These are phyloP conservation scores for Agaricus sinodeliciosus DNA, from an alignment of 768 basidiomycete genomes.

Conservation along the genomic window DNA sequence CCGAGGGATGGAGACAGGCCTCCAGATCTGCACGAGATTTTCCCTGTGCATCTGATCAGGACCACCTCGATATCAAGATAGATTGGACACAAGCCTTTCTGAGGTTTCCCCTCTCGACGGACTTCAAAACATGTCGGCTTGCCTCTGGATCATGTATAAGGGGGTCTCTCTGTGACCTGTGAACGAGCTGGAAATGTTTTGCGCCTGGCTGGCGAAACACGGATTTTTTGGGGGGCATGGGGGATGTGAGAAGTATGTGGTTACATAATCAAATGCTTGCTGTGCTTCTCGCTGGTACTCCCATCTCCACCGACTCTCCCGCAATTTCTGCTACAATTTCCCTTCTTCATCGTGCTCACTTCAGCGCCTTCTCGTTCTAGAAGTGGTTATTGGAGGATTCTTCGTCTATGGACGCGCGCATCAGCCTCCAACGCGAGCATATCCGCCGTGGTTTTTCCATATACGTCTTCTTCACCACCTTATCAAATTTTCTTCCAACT, in stretches of 20 bases:
- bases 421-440: constrained; percentile 71
- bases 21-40: constrained; percentile 83
- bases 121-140: constrained; percentile 82
- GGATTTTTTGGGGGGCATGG: constrained; percentile 69
- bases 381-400: constrained; percentile 18
- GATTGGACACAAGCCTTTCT: constrained; percentile 43
- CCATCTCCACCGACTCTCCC: constrained; percentile 20
- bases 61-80: constrained; percentile 9
- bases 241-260: constrained; percentile 20
- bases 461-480: constrained; percentile 53
- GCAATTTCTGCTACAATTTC: constrained; percentile 14
- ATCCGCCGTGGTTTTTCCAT: constrained; percentile 79
- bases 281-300: constrained; percentile 21
- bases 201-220: constrained; percentile 87
- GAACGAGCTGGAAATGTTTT: constrained; percentile 94
- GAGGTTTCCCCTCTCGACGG: constrained; percentile 64
- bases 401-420: constrained; percentile 41
- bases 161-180: constrained; percentile 93
- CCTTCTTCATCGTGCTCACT: neutral
- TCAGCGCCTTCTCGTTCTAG: neutral
- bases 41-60: constrained; percentile 38
- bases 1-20: constrained; percentile 38
- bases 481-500: constrained; percentile 19
- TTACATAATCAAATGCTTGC: constrained; percentile 30
- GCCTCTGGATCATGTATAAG: constrained; percentile 92